phyloP scores from a whole-genome alignment of 1,139 yeast genomes.

The Tardiomyces depauwii region DNA sequence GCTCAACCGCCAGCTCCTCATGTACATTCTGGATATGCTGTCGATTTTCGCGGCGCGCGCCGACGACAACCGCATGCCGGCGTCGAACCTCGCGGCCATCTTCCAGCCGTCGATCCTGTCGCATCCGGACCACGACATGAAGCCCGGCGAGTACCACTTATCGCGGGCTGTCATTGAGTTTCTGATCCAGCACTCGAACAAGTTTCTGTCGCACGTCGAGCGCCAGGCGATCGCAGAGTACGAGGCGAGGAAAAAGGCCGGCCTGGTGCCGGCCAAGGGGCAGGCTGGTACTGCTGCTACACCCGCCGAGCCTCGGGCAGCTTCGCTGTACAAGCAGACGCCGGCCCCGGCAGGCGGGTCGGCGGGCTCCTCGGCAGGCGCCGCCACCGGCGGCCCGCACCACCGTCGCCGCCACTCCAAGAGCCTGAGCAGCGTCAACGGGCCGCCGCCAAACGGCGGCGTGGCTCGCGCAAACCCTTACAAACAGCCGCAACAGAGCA shows the following conservation, averaged over 20 bases:
- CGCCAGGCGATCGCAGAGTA: slow-evolving; percentile 22
- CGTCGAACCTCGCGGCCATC: slow-evolving; percentile 86
- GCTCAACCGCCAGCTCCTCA: slow-evolving; percentile 68
- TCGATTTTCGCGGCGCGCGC: slow-evolving; percentile 79
- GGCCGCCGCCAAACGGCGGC: not conserved
- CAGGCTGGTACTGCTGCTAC: not conserved
- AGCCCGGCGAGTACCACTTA: slow-evolving; percentile 81
- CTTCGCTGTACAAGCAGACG: not conserved
- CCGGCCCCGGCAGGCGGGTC: not conserved
- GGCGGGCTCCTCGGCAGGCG: not conserved
- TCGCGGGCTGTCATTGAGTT: slow-evolving; percentile 85
- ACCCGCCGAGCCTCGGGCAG: not conserved
- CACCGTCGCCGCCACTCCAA: slow-evolving; percentile 21
- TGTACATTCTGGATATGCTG: slow-evolving; percentile 76
- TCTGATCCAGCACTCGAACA: slow-evolving; percentile 75
- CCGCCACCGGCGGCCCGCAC: too few relatives aligned
- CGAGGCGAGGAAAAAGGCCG: slow-evolving; percentile 6
- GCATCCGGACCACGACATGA: slow-evolving; percentile 86
- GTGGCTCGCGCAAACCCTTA: not conserved
- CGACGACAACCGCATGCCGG: slow-evolving; percentile 77
- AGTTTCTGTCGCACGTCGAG: slow-evolving; percentile 48
- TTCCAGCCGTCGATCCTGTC: slow-evolving; percentile 92
- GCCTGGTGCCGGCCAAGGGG: not conserved
- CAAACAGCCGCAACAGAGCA: not conserved
- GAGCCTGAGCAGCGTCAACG: slow-evolving; percentile 21